These are phyloP conservation scores for Monascus ruber DNA, from an alignment of 2,329 filamentous ascomycete species.

Conservation along the genomic window DNA sequence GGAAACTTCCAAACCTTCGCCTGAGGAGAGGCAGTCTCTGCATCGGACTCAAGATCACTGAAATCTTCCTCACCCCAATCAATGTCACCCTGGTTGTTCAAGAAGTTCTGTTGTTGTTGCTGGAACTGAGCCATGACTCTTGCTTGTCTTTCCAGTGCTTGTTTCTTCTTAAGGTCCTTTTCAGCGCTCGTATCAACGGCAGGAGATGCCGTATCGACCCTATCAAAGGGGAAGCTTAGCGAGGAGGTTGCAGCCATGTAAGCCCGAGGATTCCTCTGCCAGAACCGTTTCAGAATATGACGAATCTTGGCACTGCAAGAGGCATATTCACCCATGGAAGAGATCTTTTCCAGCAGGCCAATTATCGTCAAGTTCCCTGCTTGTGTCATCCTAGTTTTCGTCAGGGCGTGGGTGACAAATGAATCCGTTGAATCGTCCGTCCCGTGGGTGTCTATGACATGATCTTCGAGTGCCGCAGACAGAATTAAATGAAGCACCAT, in stretches of 20 bases:
- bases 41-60: conserved; percentile 47
- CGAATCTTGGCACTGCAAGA: conserved; percentile 74
- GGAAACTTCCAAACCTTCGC: conserved; percentile 83
- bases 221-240: conserved; percentile 56
- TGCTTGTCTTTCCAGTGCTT: conserved; percentile 78
- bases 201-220: conserved; percentile 73
- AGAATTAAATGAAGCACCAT: conserved; percentile 80
- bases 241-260: conserved; percentile 58
- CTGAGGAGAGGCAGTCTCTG: conserved; percentile 40
- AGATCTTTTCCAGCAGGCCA: conserved; percentile 41
- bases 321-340: conserved; percentile 62
- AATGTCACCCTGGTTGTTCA: conserved; percentile 75
- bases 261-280: conserved; percentile 63
- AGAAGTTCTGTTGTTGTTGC: conserved; percentile 89
- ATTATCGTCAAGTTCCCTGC: conserved; percentile 38
- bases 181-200: conserved; percentile 49
- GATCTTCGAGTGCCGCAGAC: conserved; percentile 76
- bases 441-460: conserved; percentile 44
- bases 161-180: conserved; percentile 75
- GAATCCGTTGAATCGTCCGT: conserved; percentile 44
- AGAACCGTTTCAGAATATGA: conserved; percentile 72
- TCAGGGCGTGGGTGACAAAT: conserved; percentile 62
- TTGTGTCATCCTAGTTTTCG: conserved; percentile 42
- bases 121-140: conserved; percentile 97
- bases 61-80: conserved; percentile 82